Percentiles rank a stretch among this genome's conserved stretches.
Conservation (phyloP, 2,329 filamentous ascomycete genomes). For the Monilinia laxa region DNA sequence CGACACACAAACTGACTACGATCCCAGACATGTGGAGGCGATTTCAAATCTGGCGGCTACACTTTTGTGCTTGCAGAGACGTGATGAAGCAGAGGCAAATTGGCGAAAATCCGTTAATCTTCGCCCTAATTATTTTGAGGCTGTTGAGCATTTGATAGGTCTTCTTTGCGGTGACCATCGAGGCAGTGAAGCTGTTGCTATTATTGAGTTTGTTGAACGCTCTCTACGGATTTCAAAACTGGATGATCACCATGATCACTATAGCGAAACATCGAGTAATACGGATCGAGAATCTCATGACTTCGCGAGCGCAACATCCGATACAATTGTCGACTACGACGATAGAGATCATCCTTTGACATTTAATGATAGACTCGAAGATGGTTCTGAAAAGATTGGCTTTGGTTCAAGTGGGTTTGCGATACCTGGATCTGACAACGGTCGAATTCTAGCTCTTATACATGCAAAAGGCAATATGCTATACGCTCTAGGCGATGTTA, state of each 20-base stretch:
- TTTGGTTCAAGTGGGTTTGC: constrained; percentile 82
- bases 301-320: constrained; percentile 33
- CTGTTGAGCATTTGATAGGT: constrained; percentile 89
- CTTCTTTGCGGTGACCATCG: constrained; percentile 79
- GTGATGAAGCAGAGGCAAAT: constrained; percentile 78
- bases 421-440: constrained; percentile 83
- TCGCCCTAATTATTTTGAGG: constrained; percentile 87
- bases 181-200: constrained; percentile 78
- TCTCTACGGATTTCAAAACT: constrained; percentile 56
- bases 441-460: constrained; percentile 85
- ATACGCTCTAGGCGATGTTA: constrained; percentile 82
- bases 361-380: constrained; percentile 26
- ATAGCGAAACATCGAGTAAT: constrained; percentile 60
- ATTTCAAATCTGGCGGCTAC: constrained; percentile 92
- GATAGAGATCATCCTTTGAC: constrained; percentile 32
- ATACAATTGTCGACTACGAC: constrained; percentile 38
- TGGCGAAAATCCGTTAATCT: constrained; percentile 84
- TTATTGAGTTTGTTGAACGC: constrained; percentile 82
- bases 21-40: constrained; percentile 72
- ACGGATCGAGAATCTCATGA: constrained; percentile 39
- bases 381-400: constrained; percentile 40
- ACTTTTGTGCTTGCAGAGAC: constrained; percentile 76
- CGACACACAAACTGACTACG: constrained; percentile 20
- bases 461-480: constrained; percentile 99
- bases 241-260: constrained; percentile 53